These are phyloP conservation scores for Theobroma cacao DNA, from an alignment of 345 rosid species.

Conservation along the genomic window DNA sequence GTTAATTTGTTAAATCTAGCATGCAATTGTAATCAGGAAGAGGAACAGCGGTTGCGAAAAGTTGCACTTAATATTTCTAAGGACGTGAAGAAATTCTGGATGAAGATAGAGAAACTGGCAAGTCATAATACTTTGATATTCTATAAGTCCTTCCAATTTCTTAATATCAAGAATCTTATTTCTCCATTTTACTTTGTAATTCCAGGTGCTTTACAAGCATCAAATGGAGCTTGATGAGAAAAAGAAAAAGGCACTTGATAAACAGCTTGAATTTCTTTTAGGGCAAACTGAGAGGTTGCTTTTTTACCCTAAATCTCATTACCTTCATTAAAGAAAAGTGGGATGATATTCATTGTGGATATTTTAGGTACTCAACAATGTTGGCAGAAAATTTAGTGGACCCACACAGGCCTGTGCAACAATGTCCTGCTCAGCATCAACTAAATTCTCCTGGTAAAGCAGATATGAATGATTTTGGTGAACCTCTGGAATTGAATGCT, in stretches of 20 bases:
- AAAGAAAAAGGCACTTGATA: slow-evolving; percentile 95
- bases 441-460: slow-evolving; percentile 28
- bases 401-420: slow-evolving; percentile 40
- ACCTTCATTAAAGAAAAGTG: background rate
- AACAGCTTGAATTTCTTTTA: slow-evolving; percentile 92
- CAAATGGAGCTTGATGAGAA: slow-evolving; percentile 92
- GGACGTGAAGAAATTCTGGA: slow-evolving; percentile 97
- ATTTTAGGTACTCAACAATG: slow-evolving; percentile 96
- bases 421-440: slow-evolving; percentile 27
- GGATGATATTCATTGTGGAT: slow-evolving; percentile 7
- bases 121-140: slow-evolving; percentile 29
- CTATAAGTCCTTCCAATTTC: slow-evolving; percentile 10
- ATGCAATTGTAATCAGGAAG: slow-evolving; percentile 62
- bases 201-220: slow-evolving; percentile 94
- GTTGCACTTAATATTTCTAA: slow-evolving; percentile 88
- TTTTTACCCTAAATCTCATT: background rate
- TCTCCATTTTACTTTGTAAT: slow-evolving; percentile 19
- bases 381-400: slow-evolving; percentile 95
- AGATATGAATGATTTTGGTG: slow-evolving; percentile 30
- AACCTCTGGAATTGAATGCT: slow-evolving; percentile 30
- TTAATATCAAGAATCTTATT: slow-evolving; percentile 22
- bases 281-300: slow-evolving; percentile 98
- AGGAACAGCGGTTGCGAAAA: slow-evolving; percentile 82
- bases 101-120: slow-evolving; percentile 97
- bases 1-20: slow-evolving; percentile 17